These are phyloP conservation scores for Stenocarpella maydis DNA, from an alignment of 2,329 filamentous ascomycete species.

Conservation along the genomic window DNA sequence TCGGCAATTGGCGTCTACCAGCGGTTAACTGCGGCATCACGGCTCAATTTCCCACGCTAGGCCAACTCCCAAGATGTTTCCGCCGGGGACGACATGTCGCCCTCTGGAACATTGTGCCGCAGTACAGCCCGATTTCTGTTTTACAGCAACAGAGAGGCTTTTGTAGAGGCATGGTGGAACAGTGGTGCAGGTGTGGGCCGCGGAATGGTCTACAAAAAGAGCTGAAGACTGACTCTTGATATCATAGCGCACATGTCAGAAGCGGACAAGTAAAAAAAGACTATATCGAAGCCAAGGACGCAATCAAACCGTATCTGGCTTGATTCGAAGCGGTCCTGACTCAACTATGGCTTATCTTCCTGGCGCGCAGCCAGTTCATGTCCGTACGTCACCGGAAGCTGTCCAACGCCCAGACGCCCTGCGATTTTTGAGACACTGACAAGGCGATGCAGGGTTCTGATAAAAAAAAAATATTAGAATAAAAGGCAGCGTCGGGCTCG, in stretches of 20 bases:
- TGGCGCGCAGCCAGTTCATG: neutral
- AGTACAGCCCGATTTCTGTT: neutral
- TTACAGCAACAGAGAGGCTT: neutral
- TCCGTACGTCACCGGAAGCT: neutral
- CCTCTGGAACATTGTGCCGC: neutral
- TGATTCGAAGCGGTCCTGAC: neutral
- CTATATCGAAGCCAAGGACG: neutral
- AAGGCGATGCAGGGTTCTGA: neutral
- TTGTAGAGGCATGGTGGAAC: neutral
- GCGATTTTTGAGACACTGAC: neutral
- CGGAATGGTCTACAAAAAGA: neutral
- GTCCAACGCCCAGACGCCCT: neutral
- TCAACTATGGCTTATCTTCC: neutral
- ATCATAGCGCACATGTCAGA: slow-evolving; percentile 17
- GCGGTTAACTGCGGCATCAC: slow-evolving; percentile 40
- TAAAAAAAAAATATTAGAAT: neutral
- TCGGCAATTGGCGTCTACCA: slow-evolving; percentile 38
- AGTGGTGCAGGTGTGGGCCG: neutral
- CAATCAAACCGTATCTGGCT: slow-evolving; percentile 20
- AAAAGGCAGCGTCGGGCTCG: slow-evolving; percentile 4
- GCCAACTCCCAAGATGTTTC: neutral
- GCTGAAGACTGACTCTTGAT: slow-evolving; percentile 14
- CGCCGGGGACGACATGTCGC: neutral
- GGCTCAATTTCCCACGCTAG: slow-evolving; percentile 28
- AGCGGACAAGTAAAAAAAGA: neutral